Percentiles rank a stretch among this genome's conserved stretches.
Evolutionary conservation across 2,329 filamentous ascomycete genomes (phyloP).

Genomic region (Venturia pyrina): DNA sequence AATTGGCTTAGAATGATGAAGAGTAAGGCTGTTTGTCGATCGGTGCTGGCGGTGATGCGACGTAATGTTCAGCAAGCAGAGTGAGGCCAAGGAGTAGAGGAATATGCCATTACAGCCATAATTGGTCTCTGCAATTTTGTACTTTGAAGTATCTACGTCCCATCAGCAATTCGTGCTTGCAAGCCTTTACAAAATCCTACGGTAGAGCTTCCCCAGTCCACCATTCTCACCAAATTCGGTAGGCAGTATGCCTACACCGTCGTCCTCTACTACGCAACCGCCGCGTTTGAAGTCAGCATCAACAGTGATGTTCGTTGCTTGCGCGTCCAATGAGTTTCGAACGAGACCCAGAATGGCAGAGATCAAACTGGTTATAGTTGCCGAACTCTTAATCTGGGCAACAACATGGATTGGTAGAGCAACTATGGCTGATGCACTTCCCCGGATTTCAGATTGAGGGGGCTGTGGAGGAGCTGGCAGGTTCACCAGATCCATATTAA

Average conservation of each 20-base stretch:
- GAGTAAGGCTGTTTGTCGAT: conserved; percentile 53
- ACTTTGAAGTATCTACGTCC: conserved; percentile 67
- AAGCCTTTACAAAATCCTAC: conserved; percentile 37
- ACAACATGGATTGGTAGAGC: conserved; percentile 60
- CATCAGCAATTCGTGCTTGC: conserved; percentile 9
- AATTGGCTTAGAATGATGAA: conserved; percentile 61
- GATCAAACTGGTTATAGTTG: conserved; percentile 65
- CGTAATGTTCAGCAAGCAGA: conserved; percentile 67
- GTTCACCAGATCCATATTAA: too few relatives aligned
- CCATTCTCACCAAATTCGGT: conserved; percentile 61
- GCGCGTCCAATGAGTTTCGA: conserved; percentile 77
- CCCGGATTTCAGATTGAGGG: conserved; percentile 2
- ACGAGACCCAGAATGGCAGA: conserved; percentile 62
- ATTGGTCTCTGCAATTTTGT: conserved; percentile 20
- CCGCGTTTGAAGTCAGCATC: conserved; percentile 66
- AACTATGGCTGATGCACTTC: conserved; percentile 5
- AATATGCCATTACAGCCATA: conserved; percentile 68
- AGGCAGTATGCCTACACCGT: conserved; percentile 68
- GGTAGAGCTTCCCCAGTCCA: conserved; percentile 62
- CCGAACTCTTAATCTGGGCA: conserved; percentile 76
- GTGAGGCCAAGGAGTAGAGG: conserved; percentile 61
- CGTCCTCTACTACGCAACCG: conserved; percentile 70
- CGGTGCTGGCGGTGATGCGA: conserved; percentile 56
- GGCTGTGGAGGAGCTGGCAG: background rate
- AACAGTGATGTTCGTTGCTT: conserved; percentile 57